Evolutionary conservation across 2,329 filamentous ascomycete species (phyloP).

Genomic region (Rugonectria rugulosa): DNA sequence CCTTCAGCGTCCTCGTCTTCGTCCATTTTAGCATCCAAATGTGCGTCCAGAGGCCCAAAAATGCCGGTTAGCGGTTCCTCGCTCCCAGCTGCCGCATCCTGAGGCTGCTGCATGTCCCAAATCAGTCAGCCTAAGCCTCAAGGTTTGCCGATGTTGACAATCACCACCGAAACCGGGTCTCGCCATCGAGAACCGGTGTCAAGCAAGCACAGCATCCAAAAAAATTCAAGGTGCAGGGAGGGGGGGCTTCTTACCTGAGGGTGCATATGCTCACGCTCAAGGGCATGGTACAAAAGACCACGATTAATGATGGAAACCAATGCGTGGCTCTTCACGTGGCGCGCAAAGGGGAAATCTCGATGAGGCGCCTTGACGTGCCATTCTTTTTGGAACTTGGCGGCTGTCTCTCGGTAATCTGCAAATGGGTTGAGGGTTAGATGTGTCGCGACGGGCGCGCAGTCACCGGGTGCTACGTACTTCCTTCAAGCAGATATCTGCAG

Average conservation of each 20-base stretch:
- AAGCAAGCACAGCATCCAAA: too few relatives aligned
- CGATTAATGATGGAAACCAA: constrained; percentile 70
- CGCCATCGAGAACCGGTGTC: constrained; percentile 19
- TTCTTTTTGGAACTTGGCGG: constrained; percentile 73
- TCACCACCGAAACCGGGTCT: constrained; percentile 24
- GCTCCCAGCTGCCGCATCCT: constrained; percentile 56
- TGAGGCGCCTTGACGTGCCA: constrained; percentile 71
- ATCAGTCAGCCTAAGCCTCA: constrained; percentile 35
- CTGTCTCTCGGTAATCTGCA: constrained; percentile 72
- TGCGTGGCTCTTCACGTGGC: constrained; percentile 70
- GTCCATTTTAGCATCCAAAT: constrained; percentile 52
- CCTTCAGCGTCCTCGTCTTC: constrained; percentile 48
- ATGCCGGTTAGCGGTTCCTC: constrained; percentile 59
- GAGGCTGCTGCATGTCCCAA: constrained; percentile 54
- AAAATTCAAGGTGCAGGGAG: constrained; percentile 10
- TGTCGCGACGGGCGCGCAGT: constrained; percentile 26
- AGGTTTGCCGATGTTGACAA: constrained; percentile 30
- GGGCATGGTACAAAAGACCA: constrained; percentile 67
- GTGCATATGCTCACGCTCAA: constrained; percentile 63
- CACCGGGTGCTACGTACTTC: constrained; percentile 59
- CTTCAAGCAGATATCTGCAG: constrained; percentile 66
- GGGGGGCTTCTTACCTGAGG: constrained; percentile 54
- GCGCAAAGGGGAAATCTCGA: constrained; percentile 68
- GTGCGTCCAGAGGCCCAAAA: constrained; percentile 62
- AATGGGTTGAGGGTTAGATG: constrained; percentile 37